Evolutionary conservation across 2,329 filamentous ascomycete genomes (phyloP).

Genomic region (Fusarium euwallaceae): DNA sequence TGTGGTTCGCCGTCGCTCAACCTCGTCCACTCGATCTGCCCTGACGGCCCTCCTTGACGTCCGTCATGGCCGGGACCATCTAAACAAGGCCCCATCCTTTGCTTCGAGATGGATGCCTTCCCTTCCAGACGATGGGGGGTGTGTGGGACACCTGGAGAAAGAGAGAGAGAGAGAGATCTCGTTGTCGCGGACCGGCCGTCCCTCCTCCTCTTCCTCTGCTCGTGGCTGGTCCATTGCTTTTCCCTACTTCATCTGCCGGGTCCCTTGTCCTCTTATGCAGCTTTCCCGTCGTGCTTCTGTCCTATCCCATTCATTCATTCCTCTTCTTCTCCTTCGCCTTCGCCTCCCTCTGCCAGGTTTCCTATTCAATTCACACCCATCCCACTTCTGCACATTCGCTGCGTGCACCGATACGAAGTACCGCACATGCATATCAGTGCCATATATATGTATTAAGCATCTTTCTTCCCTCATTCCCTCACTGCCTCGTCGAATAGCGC

Average conservation of each 20-base stretch:
- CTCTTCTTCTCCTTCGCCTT: conserved; percentile 2
- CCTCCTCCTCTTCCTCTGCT: conserved; percentile 11
- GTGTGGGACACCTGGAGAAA: background rate
- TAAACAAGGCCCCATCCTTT: background rate
- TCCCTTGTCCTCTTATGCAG: conserved; percentile 40
- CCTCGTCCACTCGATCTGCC: conserved; percentile 44
- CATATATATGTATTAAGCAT: conserved; percentile 22
- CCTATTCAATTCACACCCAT: conserved; percentile 3
- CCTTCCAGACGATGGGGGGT: conserved; percentile 25
- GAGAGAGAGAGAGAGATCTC: background rate
- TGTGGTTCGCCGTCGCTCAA: conserved; percentile 42
- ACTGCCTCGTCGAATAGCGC: conserved; percentile 20
- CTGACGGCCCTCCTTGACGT: conserved; percentile 3
- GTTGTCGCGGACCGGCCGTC: conserved; percentile 32
- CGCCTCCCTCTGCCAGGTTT: background rate
- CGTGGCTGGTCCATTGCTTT: conserved; percentile 23
- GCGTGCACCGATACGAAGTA: conserved; percentile 35
- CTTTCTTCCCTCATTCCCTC: conserved; percentile 6
- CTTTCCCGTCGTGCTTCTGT: conserved; percentile 39
- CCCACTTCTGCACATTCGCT: conserved; percentile 21
- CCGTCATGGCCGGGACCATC: conserved; percentile 1
- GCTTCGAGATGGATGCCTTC: conserved; percentile 18
- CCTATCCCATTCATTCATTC: conserved; percentile 41
- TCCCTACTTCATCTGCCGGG: conserved; percentile 42
- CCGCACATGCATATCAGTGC: conserved; percentile 35